Evolutionary conservation across 495 filamentous ascomycete species (phyloP).

Genomic region (Clavariopsis aquatica): DNA sequence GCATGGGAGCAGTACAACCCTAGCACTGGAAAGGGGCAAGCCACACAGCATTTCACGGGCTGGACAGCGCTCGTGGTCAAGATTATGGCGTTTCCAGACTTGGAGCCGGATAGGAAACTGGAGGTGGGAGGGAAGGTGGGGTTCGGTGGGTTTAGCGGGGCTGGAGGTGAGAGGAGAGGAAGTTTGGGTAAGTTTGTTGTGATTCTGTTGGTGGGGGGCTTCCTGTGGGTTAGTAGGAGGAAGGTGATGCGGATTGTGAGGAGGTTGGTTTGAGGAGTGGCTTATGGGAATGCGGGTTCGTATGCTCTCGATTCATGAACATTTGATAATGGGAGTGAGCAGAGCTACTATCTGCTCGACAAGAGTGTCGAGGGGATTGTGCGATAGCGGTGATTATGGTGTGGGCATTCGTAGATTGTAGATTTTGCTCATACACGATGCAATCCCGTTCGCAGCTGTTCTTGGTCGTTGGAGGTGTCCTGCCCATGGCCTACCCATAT

Average conservation of each 20-base stretch:
- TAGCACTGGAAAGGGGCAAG: slow-evolving; percentile 83
- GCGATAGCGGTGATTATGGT: too few relatives aligned
- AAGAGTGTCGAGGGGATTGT: too few relatives aligned
- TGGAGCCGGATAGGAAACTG: neutral
- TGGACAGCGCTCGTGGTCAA: slow-evolving; percentile 88
- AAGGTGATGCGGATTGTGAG: slow-evolving; percentile 8
- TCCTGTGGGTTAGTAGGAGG: slow-evolving; percentile 17
- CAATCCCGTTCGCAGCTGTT: too few relatives aligned
- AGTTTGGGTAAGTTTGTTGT: neutral
- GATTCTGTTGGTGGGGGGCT: neutral
- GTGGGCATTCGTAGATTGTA: too few relatives aligned
- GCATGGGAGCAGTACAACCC: slow-evolving; percentile 99
- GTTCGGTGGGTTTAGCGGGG: slow-evolving; percentile 5
- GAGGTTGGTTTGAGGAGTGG: neutral
- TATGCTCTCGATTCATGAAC: too few relatives aligned
- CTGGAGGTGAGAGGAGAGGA: neutral
- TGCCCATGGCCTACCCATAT: too few relatives aligned
- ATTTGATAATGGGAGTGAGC: too few relatives aligned
- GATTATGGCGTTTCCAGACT: slow-evolving; percentile 30
- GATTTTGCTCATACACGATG: too few relatives aligned
- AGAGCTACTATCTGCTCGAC: too few relatives aligned
- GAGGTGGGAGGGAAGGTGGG: slow-evolving; percentile 3
- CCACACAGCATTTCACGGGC: slow-evolving; percentile 97
- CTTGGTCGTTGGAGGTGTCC: too few relatives aligned
- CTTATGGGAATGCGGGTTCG: neutral